Base-by-base conservation (phyloP, 257 asterid species). In the Buddleja alternifolia region DNA sequence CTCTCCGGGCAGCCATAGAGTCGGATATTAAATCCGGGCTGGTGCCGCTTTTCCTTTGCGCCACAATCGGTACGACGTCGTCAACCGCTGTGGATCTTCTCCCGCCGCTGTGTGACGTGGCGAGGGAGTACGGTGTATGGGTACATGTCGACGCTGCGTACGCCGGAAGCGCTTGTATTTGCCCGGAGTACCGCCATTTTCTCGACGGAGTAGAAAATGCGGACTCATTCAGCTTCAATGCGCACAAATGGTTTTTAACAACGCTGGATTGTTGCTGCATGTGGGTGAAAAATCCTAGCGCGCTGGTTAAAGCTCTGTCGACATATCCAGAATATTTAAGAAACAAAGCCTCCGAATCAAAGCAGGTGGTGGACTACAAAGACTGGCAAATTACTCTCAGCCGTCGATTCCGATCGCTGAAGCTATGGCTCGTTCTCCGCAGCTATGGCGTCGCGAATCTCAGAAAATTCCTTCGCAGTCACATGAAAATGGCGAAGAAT, bases 331-430 rank as follows among this genome's bases (percentile, higher is more conserved):
- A 86, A 12, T 81, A 69, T 15, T 73, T 90, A 8, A 39, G 92
- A 4, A 90, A 90, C 85, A 81, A 78, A 15, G 94, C 94, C 4
- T 82, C 96, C 0, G 94, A 86, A 1, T 59, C 84, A 0, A 82
- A 84, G 34, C 84, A 83, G 51, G 97, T 90, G 0, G 89, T 88
- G 5, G 97, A 90, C 16, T 90, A 88, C 76, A 90, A 88, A 54
- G 97, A 90, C 68, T 90, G 96, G 96, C 96, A 88, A 59, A 86
- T 88, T 46, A 60, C 93, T 0, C 84, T 90, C 40, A 90, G 97
- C 82, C 77, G 94, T 0, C 84, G 96, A 4, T 90, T 90, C 72
- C 46, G 95, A 7, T 84, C 97, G 0, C 74, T 90, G 66, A 87
- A 90, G 21, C 75, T 90, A 7, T 87, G 97, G 97, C 69, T 90